phyloP scores from a whole-genome alignment of 2,329 filamentous ascomycete species.

The Dothideomycetes sp. region DNA sequence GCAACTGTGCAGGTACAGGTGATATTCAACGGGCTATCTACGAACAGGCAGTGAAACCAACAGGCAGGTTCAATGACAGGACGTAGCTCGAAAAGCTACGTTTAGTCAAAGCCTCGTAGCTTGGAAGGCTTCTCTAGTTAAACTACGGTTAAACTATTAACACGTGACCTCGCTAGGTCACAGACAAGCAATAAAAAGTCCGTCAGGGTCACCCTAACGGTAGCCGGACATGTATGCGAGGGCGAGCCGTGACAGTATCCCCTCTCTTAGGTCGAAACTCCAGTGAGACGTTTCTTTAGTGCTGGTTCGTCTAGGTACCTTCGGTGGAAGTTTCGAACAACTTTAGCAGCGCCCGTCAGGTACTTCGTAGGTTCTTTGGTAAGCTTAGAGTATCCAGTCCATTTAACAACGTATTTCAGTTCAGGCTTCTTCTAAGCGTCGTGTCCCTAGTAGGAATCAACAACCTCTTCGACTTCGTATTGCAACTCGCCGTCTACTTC shows the following conservation, averaged over 20 bases:
- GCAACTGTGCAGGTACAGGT: background rate
- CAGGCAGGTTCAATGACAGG: slow-evolving; percentile 1
- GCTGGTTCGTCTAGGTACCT: background rate
- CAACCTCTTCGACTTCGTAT: too few relatives aligned
- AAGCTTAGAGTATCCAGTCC: background rate
- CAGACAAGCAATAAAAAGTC: too few relatives aligned
- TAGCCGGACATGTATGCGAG: too few relatives aligned
- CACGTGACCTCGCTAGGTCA: too few relatives aligned
- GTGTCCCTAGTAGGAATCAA: background rate
- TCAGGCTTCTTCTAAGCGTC: background rate
- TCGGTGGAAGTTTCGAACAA: background rate
- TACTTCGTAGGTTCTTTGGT: background rate
- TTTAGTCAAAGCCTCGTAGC: too few relatives aligned
- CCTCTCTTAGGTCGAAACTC: background rate
- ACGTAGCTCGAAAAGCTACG: too few relatives aligned
- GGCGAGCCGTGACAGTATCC: background rate
- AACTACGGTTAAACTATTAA: too few relatives aligned
- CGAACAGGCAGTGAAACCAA: background rate
- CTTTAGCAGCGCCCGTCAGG: background rate
- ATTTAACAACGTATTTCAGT: background rate
- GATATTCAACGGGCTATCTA: slow-evolving; percentile 1
- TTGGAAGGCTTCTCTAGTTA: too few relatives aligned
- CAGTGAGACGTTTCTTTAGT: background rate
- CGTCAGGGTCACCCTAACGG: too few relatives aligned
- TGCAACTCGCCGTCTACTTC: too few relatives aligned